Percentiles rank a stretch among this genome's conserved stretches.
Conservation (phyloP, 2,329 filamentous ascomycete species). For the Scytalidium lignicola region DNA sequence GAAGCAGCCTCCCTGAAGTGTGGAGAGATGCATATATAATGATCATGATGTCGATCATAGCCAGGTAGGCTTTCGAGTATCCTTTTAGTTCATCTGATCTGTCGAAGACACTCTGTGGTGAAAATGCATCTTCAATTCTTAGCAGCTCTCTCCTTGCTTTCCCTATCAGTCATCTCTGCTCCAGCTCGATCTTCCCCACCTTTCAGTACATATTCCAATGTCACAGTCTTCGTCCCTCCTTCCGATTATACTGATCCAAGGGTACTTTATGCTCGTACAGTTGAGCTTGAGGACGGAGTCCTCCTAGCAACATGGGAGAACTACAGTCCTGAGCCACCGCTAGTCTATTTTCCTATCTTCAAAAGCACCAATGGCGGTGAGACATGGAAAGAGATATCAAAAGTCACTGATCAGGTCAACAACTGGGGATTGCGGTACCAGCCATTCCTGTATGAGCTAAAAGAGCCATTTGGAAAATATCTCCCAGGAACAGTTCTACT, state of each 20-base stretch:
- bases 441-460: conserved; percentile 61
- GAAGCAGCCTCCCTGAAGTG: no score
- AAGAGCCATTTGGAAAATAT: conserved; percentile 51
- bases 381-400: conserved; percentile 59
- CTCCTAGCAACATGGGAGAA: conserved; percentile 52
- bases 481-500: conserved; percentile 58
- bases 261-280: conserved; percentile 29
- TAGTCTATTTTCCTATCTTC: conserved; percentile 38
- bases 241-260: conserved; percentile 23
- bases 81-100: neutral
- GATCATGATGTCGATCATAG: neutral
- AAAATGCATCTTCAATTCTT: conserved; percentile 19
- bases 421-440: conserved; percentile 64
- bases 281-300: conserved; percentile 31
- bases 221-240: conserved; percentile 23
- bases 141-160: conserved; percentile 11
- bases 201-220: conserved; percentile 23
- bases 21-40: neutral
- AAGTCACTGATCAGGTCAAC: conserved; percentile 58
- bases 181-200: conserved; percentile 6
- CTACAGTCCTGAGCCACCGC: conserved; percentile 50
- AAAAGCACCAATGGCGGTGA: conserved; percentile 47
- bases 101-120: neutral
- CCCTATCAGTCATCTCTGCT: conserved; percentile 13
- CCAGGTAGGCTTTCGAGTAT: neutral